Evolutionary conservation across 305 asterid species (phyloP).

Genomic region (Stenogyne calaminthoides): DNA sequence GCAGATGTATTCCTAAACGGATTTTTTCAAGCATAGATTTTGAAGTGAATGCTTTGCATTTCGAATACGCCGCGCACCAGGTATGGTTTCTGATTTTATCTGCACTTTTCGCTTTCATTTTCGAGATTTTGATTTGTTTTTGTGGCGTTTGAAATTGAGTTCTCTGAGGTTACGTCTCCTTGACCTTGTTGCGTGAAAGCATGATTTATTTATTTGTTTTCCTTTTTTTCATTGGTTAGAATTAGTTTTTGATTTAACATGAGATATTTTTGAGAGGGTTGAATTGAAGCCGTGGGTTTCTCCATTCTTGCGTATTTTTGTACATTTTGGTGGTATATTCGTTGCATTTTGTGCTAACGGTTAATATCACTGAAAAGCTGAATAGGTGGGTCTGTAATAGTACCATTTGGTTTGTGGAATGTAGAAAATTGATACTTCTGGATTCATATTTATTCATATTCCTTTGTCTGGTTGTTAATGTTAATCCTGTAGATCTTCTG

Average conservation of each 20-base stretch:
- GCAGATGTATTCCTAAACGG: background rate
- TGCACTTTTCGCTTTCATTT: background rate
- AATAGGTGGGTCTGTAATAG: background rate
- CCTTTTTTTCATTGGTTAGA: no score
- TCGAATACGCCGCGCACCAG: slow-evolving; percentile 33
- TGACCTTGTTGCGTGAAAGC: background rate
- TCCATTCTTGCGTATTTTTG: slow-evolving; percentile 7
- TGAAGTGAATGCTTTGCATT: slow-evolving; percentile 38
- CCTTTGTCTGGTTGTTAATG: background rate
- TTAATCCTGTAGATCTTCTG: background rate
- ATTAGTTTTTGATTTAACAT: slow-evolving; percentile 14
- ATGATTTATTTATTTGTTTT: no score
- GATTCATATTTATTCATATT: no score
- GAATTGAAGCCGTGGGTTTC: slow-evolving; percentile 19
- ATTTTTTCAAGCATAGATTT: slow-evolving; percentile 16
- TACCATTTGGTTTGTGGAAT: background rate
- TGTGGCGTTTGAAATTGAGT: background rate
- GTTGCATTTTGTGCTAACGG: background rate
- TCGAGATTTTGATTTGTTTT: background rate
- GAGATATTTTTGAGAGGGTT: slow-evolving; percentile 11
- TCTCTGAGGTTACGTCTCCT: background rate
- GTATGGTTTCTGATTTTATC: slow-evolving; percentile 29
- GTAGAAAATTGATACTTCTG: no score
- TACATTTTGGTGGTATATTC: slow-evolving; percentile 3
- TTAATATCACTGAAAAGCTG: background rate